These are phyloP conservation scores for Chenopodium formosanum DNA, from an alignment of 148 eudicot species.

Conservation along the genomic window DNA sequence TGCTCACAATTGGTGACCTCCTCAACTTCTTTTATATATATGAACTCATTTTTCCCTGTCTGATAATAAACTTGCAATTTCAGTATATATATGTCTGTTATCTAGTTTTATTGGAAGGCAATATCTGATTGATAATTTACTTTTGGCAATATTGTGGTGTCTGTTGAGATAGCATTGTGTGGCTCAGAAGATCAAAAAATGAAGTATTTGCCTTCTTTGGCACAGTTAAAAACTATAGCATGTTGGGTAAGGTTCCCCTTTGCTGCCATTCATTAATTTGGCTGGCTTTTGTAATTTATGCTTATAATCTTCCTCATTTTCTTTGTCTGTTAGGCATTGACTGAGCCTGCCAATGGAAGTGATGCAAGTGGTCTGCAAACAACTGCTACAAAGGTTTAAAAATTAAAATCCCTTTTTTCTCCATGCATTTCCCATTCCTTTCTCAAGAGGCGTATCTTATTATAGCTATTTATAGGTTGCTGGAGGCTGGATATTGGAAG, in stretches of 20 bases:
- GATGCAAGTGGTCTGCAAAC: constrained; percentile 91
- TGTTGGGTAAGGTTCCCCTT: constrained; percentile 68
- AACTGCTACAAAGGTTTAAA: constrained; percentile 75
- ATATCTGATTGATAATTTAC: neutral
- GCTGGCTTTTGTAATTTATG: neutral
- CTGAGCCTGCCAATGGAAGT: constrained; percentile 97
- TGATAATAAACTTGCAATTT: neutral
- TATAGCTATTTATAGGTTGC: constrained; percentile 51
- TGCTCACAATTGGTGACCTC: constrained; percentile 83
- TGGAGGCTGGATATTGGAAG: constrained; percentile 96
- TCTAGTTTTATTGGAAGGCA: neutral
- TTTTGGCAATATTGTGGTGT: constrained; percentile 13
- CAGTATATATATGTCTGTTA: neutral
- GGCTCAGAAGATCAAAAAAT: constrained; percentile 89
- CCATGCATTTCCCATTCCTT: neutral
- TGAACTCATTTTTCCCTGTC: neutral
- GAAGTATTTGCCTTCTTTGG: constrained; percentile 83
- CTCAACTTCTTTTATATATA: neutral
- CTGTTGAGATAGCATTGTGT: constrained; percentile 57
- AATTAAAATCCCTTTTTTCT: constrained; percentile 10
- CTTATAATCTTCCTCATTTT: neutral
- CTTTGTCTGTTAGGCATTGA: constrained; percentile 57
- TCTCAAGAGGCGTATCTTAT: constrained; percentile 9
- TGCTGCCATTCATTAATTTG: neutral
- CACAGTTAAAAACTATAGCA: constrained; percentile 59